A percentile compares a stretch with the other conserved stretches of the same genome.
Evolutionary conservation across 2,329 filamentous ascomycete species (phyloP).

Genomic region (Daldinia sp.): DNA sequence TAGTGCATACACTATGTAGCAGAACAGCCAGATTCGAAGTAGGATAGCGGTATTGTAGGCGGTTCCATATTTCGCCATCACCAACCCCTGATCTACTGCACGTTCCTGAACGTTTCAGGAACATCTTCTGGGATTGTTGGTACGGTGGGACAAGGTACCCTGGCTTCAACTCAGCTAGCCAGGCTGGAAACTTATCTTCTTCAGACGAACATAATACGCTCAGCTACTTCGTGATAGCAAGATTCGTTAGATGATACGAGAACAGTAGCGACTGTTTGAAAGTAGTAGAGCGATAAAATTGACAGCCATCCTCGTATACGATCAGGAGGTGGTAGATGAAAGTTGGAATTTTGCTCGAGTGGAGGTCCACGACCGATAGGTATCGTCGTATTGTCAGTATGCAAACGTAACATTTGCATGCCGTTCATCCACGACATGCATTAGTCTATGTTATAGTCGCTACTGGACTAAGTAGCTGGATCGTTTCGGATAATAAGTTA

Average conservation of each 20-base stretch:
- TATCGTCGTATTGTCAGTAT: slow-evolving; percentile 24
- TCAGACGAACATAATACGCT: neutral
- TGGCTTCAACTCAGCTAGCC: slow-evolving; percentile 5
- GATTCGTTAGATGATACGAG: neutral
- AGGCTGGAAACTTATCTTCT: neutral
- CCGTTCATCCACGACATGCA: slow-evolving; percentile 19
- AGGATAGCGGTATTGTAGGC: slow-evolving; percentile 12
- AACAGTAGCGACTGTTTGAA: neutral
- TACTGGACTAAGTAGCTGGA: slow-evolving; percentile 17
- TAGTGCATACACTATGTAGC: no score
- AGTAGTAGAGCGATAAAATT: neutral
- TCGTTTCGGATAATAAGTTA: slow-evolving; percentile 8
- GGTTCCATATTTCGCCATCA: slow-evolving; percentile 22
- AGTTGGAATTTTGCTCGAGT: neutral
- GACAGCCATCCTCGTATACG: neutral
- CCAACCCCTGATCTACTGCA: slow-evolving; percentile 25
- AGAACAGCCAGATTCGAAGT: neutral
- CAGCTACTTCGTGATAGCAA: neutral
- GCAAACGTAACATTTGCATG: slow-evolving; percentile 20
- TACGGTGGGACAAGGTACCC: slow-evolving; percentile 19
- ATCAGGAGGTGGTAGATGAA: neutral
- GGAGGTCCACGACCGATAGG: neutral
- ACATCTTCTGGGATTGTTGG: slow-evolving; percentile 16
- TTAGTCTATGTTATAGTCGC: slow-evolving; percentile 9
- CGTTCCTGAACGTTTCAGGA: slow-evolving; percentile 31